phyloP scores from a whole-genome alignment of 768 basidiomycete species.

The Mycena galopus region DNA sequence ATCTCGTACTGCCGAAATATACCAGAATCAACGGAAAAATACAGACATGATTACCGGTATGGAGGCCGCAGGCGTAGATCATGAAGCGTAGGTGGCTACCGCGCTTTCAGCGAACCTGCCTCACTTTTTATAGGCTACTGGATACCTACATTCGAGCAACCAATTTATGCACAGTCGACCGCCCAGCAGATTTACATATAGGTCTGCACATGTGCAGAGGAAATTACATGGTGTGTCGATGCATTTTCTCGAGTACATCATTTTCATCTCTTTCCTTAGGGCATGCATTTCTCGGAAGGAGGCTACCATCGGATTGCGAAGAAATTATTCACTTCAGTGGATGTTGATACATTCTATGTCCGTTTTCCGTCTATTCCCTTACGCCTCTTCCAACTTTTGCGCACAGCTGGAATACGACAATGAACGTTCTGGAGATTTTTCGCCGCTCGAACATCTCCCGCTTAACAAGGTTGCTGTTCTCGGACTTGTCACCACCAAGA shows the following conservation, averaged over 20 bases:
- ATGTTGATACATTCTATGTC: slow-evolving; percentile 70
- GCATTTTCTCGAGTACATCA: neutral
- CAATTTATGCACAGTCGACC: slow-evolving; percentile 65
- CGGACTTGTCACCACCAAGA: slow-evolving; percentile 65
- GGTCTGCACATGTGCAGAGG: slow-evolving; percentile 75
- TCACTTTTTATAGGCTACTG: slow-evolving; percentile 54
- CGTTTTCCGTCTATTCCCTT: slow-evolving; percentile 25
- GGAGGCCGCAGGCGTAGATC: slow-evolving; percentile 71
- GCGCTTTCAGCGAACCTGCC: neutral
- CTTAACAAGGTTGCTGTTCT: slow-evolving; percentile 61
- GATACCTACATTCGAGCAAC: slow-evolving; percentile 78
- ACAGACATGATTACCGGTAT: slow-evolving; percentile 61
- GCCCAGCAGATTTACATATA: slow-evolving; percentile 67
- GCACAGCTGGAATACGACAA: slow-evolving; percentile 74
- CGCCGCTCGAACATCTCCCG: slow-evolving; percentile 67
- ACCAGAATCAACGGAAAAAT: neutral
- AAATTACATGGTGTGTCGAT: slow-evolving; percentile 60
- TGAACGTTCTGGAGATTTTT: slow-evolving; percentile 71
- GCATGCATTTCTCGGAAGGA: slow-evolving; percentile 70
- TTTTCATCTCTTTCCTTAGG: slow-evolving; percentile 35
- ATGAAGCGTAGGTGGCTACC: slow-evolving; percentile 52
- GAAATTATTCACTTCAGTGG: slow-evolving; percentile 69
- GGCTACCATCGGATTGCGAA: slow-evolving; percentile 67
- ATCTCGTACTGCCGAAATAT: slow-evolving; percentile 39
- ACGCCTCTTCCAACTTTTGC: slow-evolving; percentile 10